Base-by-base conservation (phyloP, 257 asterid genomes). In the Salvia miltiorrhiza region DNA sequence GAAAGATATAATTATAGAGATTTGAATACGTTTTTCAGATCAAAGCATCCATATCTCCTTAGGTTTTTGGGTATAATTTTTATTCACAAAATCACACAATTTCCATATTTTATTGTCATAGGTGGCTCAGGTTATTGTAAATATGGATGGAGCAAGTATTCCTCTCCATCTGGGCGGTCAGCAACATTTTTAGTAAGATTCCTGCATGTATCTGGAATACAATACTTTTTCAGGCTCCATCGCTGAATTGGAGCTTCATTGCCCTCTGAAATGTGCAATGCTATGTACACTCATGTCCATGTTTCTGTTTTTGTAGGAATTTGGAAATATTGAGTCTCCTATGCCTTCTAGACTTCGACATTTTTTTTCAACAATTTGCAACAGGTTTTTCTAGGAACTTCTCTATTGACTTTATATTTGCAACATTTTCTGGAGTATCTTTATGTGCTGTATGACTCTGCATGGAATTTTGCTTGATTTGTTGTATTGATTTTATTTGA, bases 41-140 rank as follows among this genome's bases (percentile, higher is more conserved):
- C 14, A 39, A 4, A 63, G 55, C 69, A 43, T 41, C 13, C 4
- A 58, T 19, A 57, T 30, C n/a, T 0, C 24, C 73, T 54, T 7
- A 39, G 70, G 33, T n/a, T 73, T 61, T 52, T 5, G 58, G 40
- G 44, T 54, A 26, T 61, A 48, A 66, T 17, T 32, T 32, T 61
- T 53, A 63, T 48, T 12, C 33, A 37, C 20, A 37, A 48, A 39
- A 61, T 55, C 53, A 55, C 58, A 37, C 41, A 13, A 43, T 64
- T 57, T 63, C 19, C 67, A 63, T 33, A 13, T 76, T 21, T 63
- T 45, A 73, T 67, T 40, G 68, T 19, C 37, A 45, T 65, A 93
- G 97, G 96, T 69, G 99, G 99, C 60, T 94, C 99, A 2, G 99
- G 99, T 56, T 94, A 94, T 73, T 87, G 97, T 82, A 94, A 94